A percentile compares a stretch with the other conserved stretches of the same genome.
phyloP scores from a whole-genome alignment of 2,329 filamentous ascomycete species.

The Talaromyces albobiverticillius region DNA sequence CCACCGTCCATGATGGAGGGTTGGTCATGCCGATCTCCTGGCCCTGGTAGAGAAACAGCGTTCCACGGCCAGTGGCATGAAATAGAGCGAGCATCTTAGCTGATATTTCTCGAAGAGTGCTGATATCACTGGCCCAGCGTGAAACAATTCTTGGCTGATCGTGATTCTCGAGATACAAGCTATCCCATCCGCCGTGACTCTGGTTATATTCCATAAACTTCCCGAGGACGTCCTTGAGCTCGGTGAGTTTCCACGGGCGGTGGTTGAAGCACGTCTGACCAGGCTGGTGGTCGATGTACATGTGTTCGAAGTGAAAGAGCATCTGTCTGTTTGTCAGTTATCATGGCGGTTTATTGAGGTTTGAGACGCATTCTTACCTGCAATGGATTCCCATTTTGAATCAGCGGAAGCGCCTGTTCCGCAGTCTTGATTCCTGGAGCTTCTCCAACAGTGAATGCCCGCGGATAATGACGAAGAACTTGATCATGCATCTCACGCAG shows the following conservation, averaged over 20 bases:
- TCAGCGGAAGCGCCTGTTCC: too few species aligned
- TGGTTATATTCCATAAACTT: too few species aligned
- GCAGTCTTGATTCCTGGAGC: conserved; percentile 53
- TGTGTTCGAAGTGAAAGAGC: too few species aligned
- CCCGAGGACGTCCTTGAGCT: too few species aligned
- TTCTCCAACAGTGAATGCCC: conserved; percentile 60
- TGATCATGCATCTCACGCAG: conserved; percentile 55
- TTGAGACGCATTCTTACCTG: too few species aligned
- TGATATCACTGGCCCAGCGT: conserved; percentile 51
- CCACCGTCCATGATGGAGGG: conserved; percentile 59
- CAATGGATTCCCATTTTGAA: too few species aligned
- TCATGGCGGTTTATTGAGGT: too few species aligned
- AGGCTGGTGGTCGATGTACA: too few species aligned
- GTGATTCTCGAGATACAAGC: conserved; percentile 64
- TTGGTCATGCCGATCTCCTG: conserved; percentile 69
- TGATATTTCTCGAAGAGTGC: conserved; percentile 45
- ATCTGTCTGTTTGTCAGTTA: too few species aligned
- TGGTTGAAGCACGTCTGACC: too few species aligned
- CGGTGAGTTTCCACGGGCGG: conserved; percentile 30
- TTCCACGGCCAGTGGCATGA: conserved; percentile 58
- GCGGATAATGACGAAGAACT: too few species aligned
- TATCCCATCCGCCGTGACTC: conserved; percentile 64
- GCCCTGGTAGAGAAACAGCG: conserved; percentile 65
- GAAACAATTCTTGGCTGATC: conserved; percentile 61
- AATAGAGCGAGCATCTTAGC: conserved; percentile 61